Base-by-base conservation (phyloP, 345 rosid genomes). In the Ceriops tagal region DNA sequence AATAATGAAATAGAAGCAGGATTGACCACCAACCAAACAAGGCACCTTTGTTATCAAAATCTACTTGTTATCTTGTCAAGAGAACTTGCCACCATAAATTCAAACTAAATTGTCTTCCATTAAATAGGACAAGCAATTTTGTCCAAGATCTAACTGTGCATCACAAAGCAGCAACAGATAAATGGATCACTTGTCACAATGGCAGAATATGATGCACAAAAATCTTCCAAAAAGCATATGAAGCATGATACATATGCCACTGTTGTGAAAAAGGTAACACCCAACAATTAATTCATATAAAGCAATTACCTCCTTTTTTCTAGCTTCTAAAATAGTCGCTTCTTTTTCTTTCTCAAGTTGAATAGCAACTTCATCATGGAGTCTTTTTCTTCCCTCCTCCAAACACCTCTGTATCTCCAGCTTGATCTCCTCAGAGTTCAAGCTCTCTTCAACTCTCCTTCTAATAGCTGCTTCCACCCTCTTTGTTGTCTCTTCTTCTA, bases 311-410 rank as follows among this genome's bases (percentile, higher is more conserved):
- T 92, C 96, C 68, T 88, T 92, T 75, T 74, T 77, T 68, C 85
- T 87, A 53, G 98, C 88, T 75, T 92, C 88, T 24, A 77, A 58
- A 46, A 88, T 71, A 73, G 88, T 78, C 74, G 81, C 80, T 79
- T 90, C 92, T 78, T 87, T 95, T 72, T 95, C 96, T 73, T 81
- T 92, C 83, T 86, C 89, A 75, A 95, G 97, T 71, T 90, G 93
- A 77, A 74, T 78, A 9, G 79, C 83, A 64, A 95, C 97, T 85
- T 95, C 97, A 73, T 83, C 84, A 11, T 55, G 62, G 67, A 88
- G 83, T 78, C 83, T 86, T 80, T 73, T 90, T 73, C 96, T 73
- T 39, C 98, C 97, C 70, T 83, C 97, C 77, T 90, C 98, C 76
- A 95, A 53, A 34, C 83, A 81, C 46, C 66, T 85, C 73, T 79